phyloP scores from a whole-genome alignment of 148 eudicot species.

The Chenopodium formosanum region DNA sequence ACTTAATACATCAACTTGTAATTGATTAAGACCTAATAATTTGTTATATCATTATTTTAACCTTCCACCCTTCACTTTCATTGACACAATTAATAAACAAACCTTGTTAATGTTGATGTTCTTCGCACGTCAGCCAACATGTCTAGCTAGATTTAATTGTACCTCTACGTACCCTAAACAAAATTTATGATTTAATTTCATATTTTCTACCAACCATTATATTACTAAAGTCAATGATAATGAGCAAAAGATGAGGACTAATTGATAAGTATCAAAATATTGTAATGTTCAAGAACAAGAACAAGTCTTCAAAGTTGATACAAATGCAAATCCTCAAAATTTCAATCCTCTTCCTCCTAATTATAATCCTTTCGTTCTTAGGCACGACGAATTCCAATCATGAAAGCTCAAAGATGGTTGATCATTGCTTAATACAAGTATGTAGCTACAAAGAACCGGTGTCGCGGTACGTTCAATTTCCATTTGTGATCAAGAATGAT shows the following conservation, averaged over 20 bases:
- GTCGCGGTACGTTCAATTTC: slow-evolving; percentile 20
- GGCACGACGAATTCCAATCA: neutral
- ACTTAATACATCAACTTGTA: neutral
- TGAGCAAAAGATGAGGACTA: neutral
- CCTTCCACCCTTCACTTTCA: neutral
- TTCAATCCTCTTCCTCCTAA: neutral
- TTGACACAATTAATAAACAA: slow-evolving; percentile 7
- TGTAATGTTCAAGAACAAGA: neutral
- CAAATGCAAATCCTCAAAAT: slow-evolving; percentile 15
- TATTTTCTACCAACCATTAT: neutral
- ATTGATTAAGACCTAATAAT: neutral
- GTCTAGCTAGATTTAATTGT: neutral
- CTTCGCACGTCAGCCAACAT: slow-evolving; percentile 10
- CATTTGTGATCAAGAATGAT: slow-evolving; percentile 14
- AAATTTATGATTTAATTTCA: too few relatives aligned
- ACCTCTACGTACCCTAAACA: neutral
- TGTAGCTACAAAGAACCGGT: slow-evolving; percentile 18
- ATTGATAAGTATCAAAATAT: neutral
- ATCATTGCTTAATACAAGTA: slow-evolving; percentile 14
- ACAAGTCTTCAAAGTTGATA: neutral
- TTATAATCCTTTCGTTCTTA: neutral
- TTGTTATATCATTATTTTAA: neutral
- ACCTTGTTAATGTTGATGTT: neutral
- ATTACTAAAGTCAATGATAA: slow-evolving; percentile 16
- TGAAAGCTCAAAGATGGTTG: neutral